Base-by-base conservation (phyloP, 2,329 filamentous ascomycete genomes). In the Colletotrichum kahawae region DNA sequence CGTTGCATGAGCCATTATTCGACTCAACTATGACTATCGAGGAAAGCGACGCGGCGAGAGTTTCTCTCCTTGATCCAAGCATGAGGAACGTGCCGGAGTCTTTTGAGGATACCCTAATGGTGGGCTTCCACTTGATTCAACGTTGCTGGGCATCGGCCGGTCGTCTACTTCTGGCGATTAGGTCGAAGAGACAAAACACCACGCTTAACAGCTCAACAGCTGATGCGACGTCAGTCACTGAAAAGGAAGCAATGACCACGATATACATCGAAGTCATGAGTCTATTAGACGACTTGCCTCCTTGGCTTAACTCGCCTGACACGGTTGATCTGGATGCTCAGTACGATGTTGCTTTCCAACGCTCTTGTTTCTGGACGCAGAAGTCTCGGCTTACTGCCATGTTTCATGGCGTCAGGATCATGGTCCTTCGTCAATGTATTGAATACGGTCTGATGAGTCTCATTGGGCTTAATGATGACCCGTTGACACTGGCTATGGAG, bases 1-100 rank as follows among this genome's bases (percentile, higher is more conserved):
- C 85, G 0, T 83, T 87, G n/a, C 85, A 87, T 77, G 84, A 85
- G 68, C 85, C 82, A 71, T 85, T 83, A 0, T 87, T 87, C 64
- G 83, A 86, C 51, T 79, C 82, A 0, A 84, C 82, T 7, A 85
- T 87, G 31, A 86, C 84, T 0, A 21, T 54, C 16, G 2, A 59
- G 16, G 38, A 62, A 24, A 67, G 38, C 5, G 56, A 48, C 9
- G 29, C 1, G 7, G 9, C 18, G 16, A 14, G 57, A 1, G 67
- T 66, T 10, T n/a, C 71, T 1, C 33, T 70, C 4, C 43, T 74
- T 1, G 56, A 60, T 1, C 66, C 48, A 29, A 27, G 31, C 29
- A 56, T 54, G 66, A 27, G 43, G 7, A 84, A 82, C 0, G 51
- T 36, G 60, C 71, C 27, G 14, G 29, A 29, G 5, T 54, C 64